These are phyloP conservation scores for Rosellinia necatrix DNA, from an alignment of 2,329 filamentous ascomycete genomes.

Conservation along the genomic window DNA sequence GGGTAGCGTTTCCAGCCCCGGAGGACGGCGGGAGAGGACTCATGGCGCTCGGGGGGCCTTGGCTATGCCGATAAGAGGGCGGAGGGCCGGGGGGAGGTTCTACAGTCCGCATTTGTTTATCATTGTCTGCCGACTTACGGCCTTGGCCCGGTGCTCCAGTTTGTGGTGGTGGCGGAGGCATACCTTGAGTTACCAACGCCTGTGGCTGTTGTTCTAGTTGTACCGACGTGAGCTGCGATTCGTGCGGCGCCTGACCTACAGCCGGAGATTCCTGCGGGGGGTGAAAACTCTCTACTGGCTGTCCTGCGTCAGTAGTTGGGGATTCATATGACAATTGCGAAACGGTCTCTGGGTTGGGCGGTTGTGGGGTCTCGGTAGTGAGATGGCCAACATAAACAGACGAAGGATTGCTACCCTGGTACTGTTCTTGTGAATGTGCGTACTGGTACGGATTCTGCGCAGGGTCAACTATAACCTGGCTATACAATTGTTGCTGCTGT, in stretches of 20 bases:
- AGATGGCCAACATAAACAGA: constrained; percentile 38
- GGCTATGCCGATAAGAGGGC: constrained; percentile 58
- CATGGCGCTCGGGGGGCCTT: constrained; percentile 49
- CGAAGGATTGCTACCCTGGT: constrained; percentile 36
- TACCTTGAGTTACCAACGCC: constrained; percentile 45
- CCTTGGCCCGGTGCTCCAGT: constrained; percentile 47
- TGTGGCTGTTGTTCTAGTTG: constrained; percentile 32
- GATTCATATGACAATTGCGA: constrained; percentile 69
- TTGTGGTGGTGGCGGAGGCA: constrained; percentile 50
- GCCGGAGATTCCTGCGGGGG: constrained; percentile 51
- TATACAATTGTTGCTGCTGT: constrained; percentile 44
- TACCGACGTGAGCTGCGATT: constrained; percentile 30
- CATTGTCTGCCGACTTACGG: constrained; percentile 55
- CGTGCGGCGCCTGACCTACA: constrained; percentile 41
- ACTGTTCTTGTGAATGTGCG: constrained; percentile 38
- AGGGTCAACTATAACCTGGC: constrained; percentile 48
- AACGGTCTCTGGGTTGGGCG: constrained; percentile 61
- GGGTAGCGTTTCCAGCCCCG: constrained; percentile 40
- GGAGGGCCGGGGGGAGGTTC: constrained; percentile 53
- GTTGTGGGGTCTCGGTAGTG: constrained; percentile 42
- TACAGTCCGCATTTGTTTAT: constrained; percentile 50
- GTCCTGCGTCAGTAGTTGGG: constrained; percentile 55
- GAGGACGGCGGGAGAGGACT: constrained; percentile 50
- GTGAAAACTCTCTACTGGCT: constrained; percentile 47
- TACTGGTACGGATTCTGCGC: constrained; percentile 45